phyloP scores from a whole-genome alignment of 345 rosid species.

The Eucalyptus paniculata region DNA sequence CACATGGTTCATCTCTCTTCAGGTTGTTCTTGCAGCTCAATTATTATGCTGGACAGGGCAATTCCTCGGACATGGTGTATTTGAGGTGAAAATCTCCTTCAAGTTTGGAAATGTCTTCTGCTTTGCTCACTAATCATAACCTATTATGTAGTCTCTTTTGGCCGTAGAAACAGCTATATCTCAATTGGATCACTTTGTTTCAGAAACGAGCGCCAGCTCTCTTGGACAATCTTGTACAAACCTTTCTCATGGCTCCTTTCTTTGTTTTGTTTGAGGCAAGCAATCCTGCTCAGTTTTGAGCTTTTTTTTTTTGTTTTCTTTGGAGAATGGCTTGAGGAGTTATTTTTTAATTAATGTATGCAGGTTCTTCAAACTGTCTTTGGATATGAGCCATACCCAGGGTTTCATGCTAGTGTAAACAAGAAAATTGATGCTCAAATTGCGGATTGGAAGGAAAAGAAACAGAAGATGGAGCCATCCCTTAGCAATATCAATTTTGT shows the following conservation, averaged over 20 bases:
- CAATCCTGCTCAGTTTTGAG: background rate
- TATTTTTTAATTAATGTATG: background rate
- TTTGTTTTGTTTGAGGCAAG: conserved; percentile 84
- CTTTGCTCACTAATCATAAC: background rate
- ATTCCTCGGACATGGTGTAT: conserved; percentile 74
- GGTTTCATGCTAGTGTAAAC: conserved; percentile 52
- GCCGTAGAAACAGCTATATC: background rate
- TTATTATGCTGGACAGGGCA: conserved; percentile 74
- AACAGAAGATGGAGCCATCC: conserved; percentile 15
- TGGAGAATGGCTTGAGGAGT: background rate
- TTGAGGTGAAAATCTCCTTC: conserved; percentile 41
- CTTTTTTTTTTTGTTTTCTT: background rate
- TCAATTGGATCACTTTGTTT: background rate
- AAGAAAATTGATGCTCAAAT: conserved; percentile 46
- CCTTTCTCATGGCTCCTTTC: conserved; percentile 84
- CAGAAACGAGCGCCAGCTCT: conserved; percentile 85
- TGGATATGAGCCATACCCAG: conserved; percentile 77
- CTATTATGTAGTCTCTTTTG: background rate
- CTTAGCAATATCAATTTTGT: background rate
- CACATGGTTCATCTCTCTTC: background rate
- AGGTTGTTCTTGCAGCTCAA: conserved; percentile 69
- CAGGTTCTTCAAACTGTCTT: conserved; percentile 49
- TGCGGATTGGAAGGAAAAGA: conserved; percentile 39
- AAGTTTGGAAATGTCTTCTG: background rate
- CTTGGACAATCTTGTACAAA: conserved; percentile 62